Evolutionary conservation across 345 rosid genomes (phyloP), one percentile per base, ranked within the genome.

Genomic region (Pistacia integerrima): DNA sequence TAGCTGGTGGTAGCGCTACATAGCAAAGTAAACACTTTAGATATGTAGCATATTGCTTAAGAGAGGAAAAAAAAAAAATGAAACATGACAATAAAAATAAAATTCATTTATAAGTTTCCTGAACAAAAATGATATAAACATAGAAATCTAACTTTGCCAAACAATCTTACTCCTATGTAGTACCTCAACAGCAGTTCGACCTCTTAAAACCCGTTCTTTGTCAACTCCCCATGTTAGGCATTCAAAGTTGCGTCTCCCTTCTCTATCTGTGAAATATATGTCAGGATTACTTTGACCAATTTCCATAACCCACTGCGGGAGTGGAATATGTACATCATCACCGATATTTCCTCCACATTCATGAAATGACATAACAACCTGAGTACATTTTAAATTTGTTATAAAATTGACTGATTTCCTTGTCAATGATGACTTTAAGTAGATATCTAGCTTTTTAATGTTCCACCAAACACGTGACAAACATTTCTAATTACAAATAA

Each of bases 271-370:
- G 81, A 96, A 96, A 84, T 85, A 93, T 57, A 96, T 92, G 73
- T 94, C 88, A 60, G 98, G 91, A 84, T 96, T 92, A 81, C 75
- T 94, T 79, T 86, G 82, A 74, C 97, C 94, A 44, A 86, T 84
- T 78, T 93, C 88, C 60, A 79, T 87, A 67, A 96, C 89, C 98
- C 99, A 93, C 67, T 80, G 77, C n/a, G 99, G 99, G 72, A 94
- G 85, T 54, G 92, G 97, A 80, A 93, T 86, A 77, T 89, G 80
- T 11, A 90, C 98, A 84, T 96, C 97, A 84, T 96, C 98, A 61
- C 98, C 97, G 73, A 93, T 90, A 82, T 93, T 93, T 83, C 98
- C 98, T 64, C 99, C 99, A 83, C 98, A 94, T 82, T 94, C 97
- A 64, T 96, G 97, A 80, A 96, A 94, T 20, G 99, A 96, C 97